A percentile compares a stretch with the other conserved stretches of the same genome.
These are phyloP conservation scores for Moesziomyces parantarcticus DNA, from an alignment of 1,284 basidiomycete species.

Conservation along the genomic window DNA sequence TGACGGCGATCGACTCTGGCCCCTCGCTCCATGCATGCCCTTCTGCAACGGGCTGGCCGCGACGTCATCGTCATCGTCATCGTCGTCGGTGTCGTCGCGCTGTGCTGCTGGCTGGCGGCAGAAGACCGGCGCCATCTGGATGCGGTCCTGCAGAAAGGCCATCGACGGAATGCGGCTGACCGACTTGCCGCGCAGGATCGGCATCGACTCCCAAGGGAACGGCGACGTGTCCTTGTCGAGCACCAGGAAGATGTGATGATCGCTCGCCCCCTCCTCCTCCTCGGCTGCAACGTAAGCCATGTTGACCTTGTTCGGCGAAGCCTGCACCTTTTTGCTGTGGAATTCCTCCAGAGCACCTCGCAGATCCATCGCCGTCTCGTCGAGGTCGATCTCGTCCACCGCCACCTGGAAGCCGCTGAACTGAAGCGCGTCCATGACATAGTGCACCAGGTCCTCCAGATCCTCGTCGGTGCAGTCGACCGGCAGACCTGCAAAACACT, in stretches of 20 bases:
- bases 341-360: slow-evolving; percentile 58
- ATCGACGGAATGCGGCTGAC: slow-evolving; percentile 90
- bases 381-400: slow-evolving; percentile 90
- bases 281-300: slow-evolving; percentile 31
- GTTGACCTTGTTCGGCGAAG: slow-evolving; percentile 36
- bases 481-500: slow-evolving; percentile 85
- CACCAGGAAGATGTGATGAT: slow-evolving; percentile 87
- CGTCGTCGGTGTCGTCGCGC: background rate
- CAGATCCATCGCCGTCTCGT: slow-evolving; percentile 74
- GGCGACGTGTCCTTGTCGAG: slow-evolving; percentile 89
- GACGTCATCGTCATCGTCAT: slow-evolving; percentile 9
- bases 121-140: slow-evolving; percentile 47
- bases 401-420: slow-evolving; percentile 89
- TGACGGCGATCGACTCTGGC: slow-evolving; percentile 19
- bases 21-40: slow-evolving; percentile 25
- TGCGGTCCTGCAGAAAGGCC: slow-evolving; percentile 85
- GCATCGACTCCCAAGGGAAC: slow-evolving; percentile 96
- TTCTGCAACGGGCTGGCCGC: slow-evolving; percentile 42
- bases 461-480: slow-evolving; percentile 86
- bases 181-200: slow-evolving; percentile 82
- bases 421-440: slow-evolving; percentile 91
- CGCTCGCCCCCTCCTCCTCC: slow-evolving; percentile 70
- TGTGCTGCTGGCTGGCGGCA: slow-evolving; percentile 3
- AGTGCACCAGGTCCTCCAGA: slow-evolving; percentile 92
- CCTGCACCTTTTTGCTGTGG: slow-evolving; percentile 33